A percentile compares a stretch with the other conserved stretches of the same genome.
These are phyloP conservation scores for Pholiota microspora DNA, from an alignment of 768 basidiomycete species.

Conservation along the genomic window DNA sequence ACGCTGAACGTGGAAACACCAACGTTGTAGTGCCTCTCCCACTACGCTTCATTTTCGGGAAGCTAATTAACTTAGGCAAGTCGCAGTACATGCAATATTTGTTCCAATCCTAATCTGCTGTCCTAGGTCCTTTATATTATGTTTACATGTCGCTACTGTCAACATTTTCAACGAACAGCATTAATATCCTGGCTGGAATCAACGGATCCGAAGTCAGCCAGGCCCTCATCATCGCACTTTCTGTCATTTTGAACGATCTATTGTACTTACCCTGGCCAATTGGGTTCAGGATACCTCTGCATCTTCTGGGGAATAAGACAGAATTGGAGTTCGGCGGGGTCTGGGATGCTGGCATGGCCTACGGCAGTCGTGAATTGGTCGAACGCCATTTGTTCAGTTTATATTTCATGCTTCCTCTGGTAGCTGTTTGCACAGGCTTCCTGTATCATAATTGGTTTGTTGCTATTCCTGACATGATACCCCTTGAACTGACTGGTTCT, in stretches of 20 bases:
- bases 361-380: constrained; percentile 83
- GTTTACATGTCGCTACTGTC: constrained; percentile 95
- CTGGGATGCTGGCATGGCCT: constrained; percentile 82
- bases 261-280: constrained; percentile 91
- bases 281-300: constrained; percentile 67
- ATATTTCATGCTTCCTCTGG: constrained; percentile 95
- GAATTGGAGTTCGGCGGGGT: constrained; percentile 77
- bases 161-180: constrained; percentile 95
- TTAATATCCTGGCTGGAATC: constrained; percentile 97
- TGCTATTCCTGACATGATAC: too few relatives aligned
- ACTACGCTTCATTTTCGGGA: constrained; percentile 67
- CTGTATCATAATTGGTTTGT: constrained; percentile 97
- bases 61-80: constrained; percentile 86
- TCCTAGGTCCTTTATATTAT: constrained; percentile 88
- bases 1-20: constrained; percentile 91
- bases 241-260: constrained; percentile 88
- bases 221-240: constrained; percentile 87
- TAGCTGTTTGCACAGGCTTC: constrained; percentile 88
- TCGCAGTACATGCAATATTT: background rate
- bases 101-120: background rate
- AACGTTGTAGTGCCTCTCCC: constrained; percentile 91
- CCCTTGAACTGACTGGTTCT: too few relatives aligned
- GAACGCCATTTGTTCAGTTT: constrained; percentile 93
- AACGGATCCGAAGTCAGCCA: constrained; percentile 96
- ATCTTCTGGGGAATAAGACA: constrained; percentile 62